Evolutionary conservation across 805 yeast species (phyloP), one percentile per base, ranked within the genome.

Genomic region (Kodamaea leandrae): DNA sequence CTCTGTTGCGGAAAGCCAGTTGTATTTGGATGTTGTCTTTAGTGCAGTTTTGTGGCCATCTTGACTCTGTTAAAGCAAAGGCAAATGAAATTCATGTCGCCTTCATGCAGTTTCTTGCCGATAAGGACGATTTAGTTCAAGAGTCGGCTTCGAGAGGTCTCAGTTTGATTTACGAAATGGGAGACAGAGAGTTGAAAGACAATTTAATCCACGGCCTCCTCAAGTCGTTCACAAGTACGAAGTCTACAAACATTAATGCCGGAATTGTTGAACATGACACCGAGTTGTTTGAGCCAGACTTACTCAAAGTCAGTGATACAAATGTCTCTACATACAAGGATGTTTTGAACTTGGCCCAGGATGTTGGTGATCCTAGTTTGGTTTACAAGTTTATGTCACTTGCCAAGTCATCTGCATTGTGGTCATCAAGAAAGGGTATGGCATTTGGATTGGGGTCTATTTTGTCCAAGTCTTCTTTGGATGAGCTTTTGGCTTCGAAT

Each of bases 361-460:
- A 91, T 56, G 95, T 89, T 7, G 98, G 98, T 20, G 96, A 91
- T 61, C 96, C 98, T 10, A 78, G 93, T 49, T 74, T 91, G 49
- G 96, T 91, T 4, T 91, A 91, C 63, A 86, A 88, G 56, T 91
- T 91, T 58, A 88, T 91, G 96, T 81, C 96, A 0, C 65, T 91
- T 42, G 95, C 97, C 0, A 83, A 86, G 47, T 83, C 82, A 39
- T 86, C 96, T 0, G 81, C 93, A 0, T 63, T 90, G 15, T 91
- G 99, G 99, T 78, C 95, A 0, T 86, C 96, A 0, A 72, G 96
- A 57, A 86, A 86, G 49, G 99, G 98, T 38, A 80, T 89, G 53
- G 98, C 98, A 0, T 91, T 86, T 66, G 97, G 98, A 0, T 69
- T 91, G 26, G 91, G 96, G 7, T 81, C 87, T 1, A 82, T 91